Evolutionary conservation across 2,329 filamentous ascomycete genomes (phyloP).

Genomic region (Dactylonectria estremocensis): DNA sequence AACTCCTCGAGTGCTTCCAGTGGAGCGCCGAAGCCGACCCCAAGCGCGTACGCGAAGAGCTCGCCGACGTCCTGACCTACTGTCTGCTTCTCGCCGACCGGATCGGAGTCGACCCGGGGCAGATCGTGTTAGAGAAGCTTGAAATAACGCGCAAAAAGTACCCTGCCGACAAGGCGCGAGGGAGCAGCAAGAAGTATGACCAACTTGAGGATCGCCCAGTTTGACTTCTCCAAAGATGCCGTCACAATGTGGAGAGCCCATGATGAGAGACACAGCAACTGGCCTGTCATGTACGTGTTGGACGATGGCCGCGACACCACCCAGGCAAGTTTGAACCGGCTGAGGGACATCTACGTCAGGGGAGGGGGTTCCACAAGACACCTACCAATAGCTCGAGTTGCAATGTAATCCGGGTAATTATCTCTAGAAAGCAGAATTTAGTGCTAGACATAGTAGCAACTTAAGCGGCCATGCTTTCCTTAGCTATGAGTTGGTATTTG

Average conservation of each 20-base stretch:
- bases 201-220: conserved; percentile 24
- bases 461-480: too few relatives aligned
- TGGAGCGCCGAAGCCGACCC: conserved; percentile 23
- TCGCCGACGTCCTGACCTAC: conserved; percentile 25
- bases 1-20: conserved; percentile 28
- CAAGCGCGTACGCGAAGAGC: conserved; percentile 25
- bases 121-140: conserved; percentile 17
- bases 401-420: too few relatives aligned
- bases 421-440: too few relatives aligned
- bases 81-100: conserved; percentile 18
- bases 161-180: conserved; percentile 6
- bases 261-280: conserved; percentile 20
- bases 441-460: too few relatives aligned
- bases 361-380: too few relatives aligned
- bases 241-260: conserved; percentile 20
- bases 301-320: conserved; percentile 14
- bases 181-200: conserved; percentile 10
- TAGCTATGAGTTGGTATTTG: too few relatives aligned
- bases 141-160: conserved; percentile 15
- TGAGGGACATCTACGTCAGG: not conserved
- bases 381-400: too few relatives aligned
- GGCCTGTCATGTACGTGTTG: conserved; percentile 22
- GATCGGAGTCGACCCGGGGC: conserved; percentile 11
- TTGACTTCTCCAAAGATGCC: conserved; percentile 23
- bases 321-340: not conserved